A percentile compares a stretch with the other conserved stretches of the same genome.
Evolutionary conservation across 257 asterid genomes (phyloP).

Genomic region (Gentiana straminea): DNA sequence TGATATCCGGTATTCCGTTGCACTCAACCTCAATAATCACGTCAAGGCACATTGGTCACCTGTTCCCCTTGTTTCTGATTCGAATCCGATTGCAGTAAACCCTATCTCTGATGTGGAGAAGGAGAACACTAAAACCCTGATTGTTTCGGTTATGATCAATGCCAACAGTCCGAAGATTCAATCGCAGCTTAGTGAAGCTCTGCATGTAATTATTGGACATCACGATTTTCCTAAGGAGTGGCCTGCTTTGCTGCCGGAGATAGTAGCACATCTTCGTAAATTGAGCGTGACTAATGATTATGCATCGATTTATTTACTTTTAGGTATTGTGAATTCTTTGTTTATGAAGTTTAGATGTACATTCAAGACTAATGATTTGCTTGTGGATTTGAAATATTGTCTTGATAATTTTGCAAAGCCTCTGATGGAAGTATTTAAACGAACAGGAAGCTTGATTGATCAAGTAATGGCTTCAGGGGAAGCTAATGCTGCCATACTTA

Average conservation of each 20-base stretch:
- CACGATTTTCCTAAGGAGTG: slow-evolving; percentile 76
- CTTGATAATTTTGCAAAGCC: slow-evolving; percentile 78
- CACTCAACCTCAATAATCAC: too few relatives aligned
- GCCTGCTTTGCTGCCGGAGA: slow-evolving; percentile 71
- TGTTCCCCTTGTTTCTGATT: too few relatives aligned
- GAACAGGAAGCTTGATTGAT: slow-evolving; percentile 52
- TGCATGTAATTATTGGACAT: slow-evolving; percentile 55
- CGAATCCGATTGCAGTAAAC: too few relatives aligned
- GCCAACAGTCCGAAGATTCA: slow-evolving; percentile 46
- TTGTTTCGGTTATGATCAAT: too few relatives aligned
- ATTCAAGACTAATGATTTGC: slow-evolving; percentile 61
- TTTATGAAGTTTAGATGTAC: slow-evolving; percentile 69
- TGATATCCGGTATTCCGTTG: too few relatives aligned
- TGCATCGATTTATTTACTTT: slow-evolving; percentile 68
- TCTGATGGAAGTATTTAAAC: slow-evolving; percentile 51
- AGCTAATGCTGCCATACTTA: slow-evolving; percentile 31
- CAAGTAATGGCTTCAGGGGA: slow-evolving; percentile 34
- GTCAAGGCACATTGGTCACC: too few relatives aligned
- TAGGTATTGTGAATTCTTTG: slow-evolving; percentile 59
- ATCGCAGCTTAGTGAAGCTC: slow-evolving; percentile 82
- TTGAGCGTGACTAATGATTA: slow-evolving; percentile 60
- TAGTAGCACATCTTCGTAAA: slow-evolving; percentile 44
- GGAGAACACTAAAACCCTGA: too few relatives aligned
- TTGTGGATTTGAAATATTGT: slow-evolving; percentile 70
- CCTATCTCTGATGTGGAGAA: too few relatives aligned